Conservation (phyloP, 23 red algal species). For the Gracilaria gracilis region DNA sequence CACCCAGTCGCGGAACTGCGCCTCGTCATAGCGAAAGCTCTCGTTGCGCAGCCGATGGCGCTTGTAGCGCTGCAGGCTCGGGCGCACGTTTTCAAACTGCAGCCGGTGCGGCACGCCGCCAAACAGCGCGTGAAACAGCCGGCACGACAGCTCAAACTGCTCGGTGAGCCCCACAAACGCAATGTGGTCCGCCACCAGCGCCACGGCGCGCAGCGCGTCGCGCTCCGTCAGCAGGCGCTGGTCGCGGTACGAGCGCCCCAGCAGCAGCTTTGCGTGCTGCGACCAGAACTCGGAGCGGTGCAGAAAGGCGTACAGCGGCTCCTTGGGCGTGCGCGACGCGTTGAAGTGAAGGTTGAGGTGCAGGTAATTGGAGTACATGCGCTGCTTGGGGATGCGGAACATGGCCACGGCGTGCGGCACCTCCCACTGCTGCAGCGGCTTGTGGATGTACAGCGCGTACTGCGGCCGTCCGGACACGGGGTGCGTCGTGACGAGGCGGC, state of each 20-base stretch:
- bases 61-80: slow-evolving; percentile 38
- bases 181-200: not conserved
- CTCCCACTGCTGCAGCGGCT: slow-evolving; percentile 16
- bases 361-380: slow-evolving; percentile 62
- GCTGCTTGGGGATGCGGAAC: slow-evolving; percentile 53
- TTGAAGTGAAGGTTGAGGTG: slow-evolving; percentile 64
- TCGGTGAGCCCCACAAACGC: slow-evolving; percentile 63
- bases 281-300: slow-evolving; percentile 49
- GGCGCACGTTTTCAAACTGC: slow-evolving; percentile 73
- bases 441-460: slow-evolving; percentile 56
- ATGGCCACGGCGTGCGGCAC: slow-evolving; percentile 28
- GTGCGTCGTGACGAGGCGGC: slow-evolving; percentile 27
- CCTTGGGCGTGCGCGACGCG: not conserved
- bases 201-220: slow-evolving; percentile 22
- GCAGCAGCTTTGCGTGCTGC: slow-evolving; percentile 61
- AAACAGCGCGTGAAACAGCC: slow-evolving; percentile 66
- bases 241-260: slow-evolving; percentile 46
- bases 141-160: slow-evolving; percentile 51
- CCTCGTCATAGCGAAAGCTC: slow-evolving; percentile 48
- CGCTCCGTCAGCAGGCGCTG: slow-evolving; percentile 9
- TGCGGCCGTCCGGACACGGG: not conserved
- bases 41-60: not conserved
- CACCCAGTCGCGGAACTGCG: slow-evolving; percentile 39
- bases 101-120: slow-evolving; percentile 60
- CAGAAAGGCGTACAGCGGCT: slow-evolving; percentile 39